Base-by-base conservation (phyloP, 139 green algal genomes). In the Klebsormidium nitens region DNA sequence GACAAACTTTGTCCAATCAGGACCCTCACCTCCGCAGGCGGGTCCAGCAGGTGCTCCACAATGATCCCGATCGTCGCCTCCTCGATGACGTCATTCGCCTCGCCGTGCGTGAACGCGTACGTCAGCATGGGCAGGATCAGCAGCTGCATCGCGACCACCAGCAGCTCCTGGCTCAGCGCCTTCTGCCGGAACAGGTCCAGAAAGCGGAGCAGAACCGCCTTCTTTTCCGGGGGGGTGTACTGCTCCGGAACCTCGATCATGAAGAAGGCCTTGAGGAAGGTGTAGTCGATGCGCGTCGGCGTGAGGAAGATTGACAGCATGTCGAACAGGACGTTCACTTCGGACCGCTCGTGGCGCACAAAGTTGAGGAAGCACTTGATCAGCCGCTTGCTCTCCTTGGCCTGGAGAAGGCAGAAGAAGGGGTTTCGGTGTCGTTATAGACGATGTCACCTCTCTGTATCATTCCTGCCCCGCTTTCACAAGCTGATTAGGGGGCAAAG, bases 111-210 rank as follows among this genome's bases (percentile, higher is more conserved):
- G 31, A 93, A 75, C 0, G 75, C 49, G 46, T 81, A 66, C 26
- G 66, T 65, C 36, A 97, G 61, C 76, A 97, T 81, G 5, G 92
- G 92, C 5, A 87, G 85, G 36, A 97, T 74, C 3, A 97, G 62
- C 35, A 90, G 71, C 48, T 87, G 77, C 52, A 95, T 66, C 11
- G 83, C 81, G 29, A 74, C 71, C 6, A 91, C 85, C 69, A 87
- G 71, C 58, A 80, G 60, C n/a, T 83, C 78, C 32, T 66, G 64
- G 11, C 58, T 1, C 19, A 75, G 37, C 47, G 36, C 37, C 44
- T 63, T 28, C n/a, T 59, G 69, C 48, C 71, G 62, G 73, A 89
- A 90, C 23, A 75, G 49, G 1, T 79, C 57, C 49, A 91, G 59
- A 76, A 89, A 91, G 14, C 82, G 65, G 37, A 59, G 36, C 39